Evolutionary conservation across 1,139 yeast species (phyloP).

Genomic region (Debaryomyces subglobosus): DNA sequence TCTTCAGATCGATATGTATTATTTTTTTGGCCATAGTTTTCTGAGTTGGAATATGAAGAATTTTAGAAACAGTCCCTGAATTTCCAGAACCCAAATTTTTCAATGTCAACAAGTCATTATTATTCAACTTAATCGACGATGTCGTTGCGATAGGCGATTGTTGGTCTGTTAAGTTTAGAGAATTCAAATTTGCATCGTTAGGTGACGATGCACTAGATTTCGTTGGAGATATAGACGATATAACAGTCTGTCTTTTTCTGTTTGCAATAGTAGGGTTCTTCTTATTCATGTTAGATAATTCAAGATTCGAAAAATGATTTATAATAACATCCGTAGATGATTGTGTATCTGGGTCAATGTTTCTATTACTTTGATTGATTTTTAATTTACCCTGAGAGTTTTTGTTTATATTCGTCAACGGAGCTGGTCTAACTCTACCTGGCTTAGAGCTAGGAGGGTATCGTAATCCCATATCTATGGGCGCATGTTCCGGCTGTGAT

Average conservation of each 20-base stretch:
- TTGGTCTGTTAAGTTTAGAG: constrained; percentile 12
- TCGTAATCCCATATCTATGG: constrained; percentile 15
- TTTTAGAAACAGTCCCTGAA: constrained; percentile 90
- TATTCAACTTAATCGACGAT: constrained; percentile 49
- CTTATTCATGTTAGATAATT: constrained; percentile 15
- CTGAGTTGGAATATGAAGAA: constrained; percentile 85
- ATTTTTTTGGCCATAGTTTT: constrained; percentile 89
- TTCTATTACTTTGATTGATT: constrained; percentile 25
- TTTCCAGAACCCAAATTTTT: constrained; percentile 90
- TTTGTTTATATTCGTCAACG: constrained; percentile 24
- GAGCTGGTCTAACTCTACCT: constrained; percentile 26
- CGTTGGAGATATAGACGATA: constrained; percentile 49
- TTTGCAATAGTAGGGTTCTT: not conserved
- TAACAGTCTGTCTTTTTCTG: constrained; percentile 46
- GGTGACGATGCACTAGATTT: constrained; percentile 33
- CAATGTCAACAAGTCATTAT: constrained; percentile 71
- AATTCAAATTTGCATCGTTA: constrained; percentile 12
- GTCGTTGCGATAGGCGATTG: constrained; percentile 42
- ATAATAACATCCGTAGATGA: constrained; percentile 28
- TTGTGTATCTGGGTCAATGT: constrained; percentile 34
- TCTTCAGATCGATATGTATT: constrained; percentile 84
- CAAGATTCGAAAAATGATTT: constrained; percentile 35
- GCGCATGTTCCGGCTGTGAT: not conserved
- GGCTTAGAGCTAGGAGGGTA: constrained; percentile 13
- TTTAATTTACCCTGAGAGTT: constrained; percentile 12